These are phyloP conservation scores for Aureobasidium leucospermi DNA, from an alignment of 2,329 filamentous ascomycete species.

Conservation along the genomic window DNA sequence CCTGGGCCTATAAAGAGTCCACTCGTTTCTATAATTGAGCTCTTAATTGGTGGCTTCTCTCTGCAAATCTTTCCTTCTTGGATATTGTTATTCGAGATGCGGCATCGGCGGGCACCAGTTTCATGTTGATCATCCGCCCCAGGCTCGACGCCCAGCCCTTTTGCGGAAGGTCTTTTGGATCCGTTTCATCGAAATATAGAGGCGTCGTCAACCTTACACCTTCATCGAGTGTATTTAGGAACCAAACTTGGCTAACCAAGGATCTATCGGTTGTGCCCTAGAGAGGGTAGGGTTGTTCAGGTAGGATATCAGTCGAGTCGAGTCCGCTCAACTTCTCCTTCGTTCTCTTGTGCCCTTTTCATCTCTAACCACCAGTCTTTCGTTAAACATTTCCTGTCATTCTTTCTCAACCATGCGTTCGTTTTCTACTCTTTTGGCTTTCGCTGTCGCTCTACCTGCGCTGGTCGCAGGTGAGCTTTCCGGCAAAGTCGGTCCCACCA, in stretches of 20 bases:
- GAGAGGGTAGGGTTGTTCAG: neutral
- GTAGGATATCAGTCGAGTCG: neutral
- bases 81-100: neutral
- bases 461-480: slow-evolving; percentile 29
- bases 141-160: neutral
- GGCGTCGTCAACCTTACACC: neutral
- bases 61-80: neutral
- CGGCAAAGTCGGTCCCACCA: slow-evolving; percentile 40
- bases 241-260: neutral
- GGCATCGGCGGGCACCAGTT: neutral
- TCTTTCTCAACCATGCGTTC: neutral
- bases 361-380: neutral
- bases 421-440: slow-evolving; percentile 16
- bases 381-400: neutral
- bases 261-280: neutral
- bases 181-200: slow-evolving; percentile 1
- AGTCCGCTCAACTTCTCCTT: neutral
- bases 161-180: neutral
- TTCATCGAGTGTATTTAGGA: neutral
- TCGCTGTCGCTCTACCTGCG: slow-evolving; percentile 21
- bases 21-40: neutral
- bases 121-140: neutral
- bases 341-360: neutral
- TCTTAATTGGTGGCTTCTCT: neutral
- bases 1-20: neutral